A percentile compares a stretch with the other conserved stretches of the same genome.
phyloP scores from a whole-genome alignment of 345 rosid genomes.

The Arabis hirsuta region DNA sequence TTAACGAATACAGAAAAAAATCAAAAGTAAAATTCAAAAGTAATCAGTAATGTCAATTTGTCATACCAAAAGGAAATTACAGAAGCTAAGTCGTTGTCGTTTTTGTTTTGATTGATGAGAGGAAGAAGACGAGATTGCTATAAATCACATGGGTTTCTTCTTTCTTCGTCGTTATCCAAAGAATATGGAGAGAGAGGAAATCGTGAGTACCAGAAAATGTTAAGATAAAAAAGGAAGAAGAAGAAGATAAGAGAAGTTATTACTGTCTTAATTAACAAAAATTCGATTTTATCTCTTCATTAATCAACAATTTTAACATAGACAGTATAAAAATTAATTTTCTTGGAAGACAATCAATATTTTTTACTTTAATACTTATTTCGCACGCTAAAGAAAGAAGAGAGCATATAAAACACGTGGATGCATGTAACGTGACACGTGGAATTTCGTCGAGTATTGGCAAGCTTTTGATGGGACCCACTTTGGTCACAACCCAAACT shows the following conservation, averaged over 20 bases:
- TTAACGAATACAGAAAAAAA: neutral
- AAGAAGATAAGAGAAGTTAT: constrained; percentile 1
- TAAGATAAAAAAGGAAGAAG: too few relatives aligned
- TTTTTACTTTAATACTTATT: neutral
- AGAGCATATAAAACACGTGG: constrained; percentile 13
- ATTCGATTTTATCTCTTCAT: neutral
- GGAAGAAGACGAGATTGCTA: constrained; percentile 15
- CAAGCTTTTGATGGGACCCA: constrained; percentile 15
- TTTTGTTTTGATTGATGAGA: neutral
- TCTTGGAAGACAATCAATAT: neutral
- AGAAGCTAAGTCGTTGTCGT: neutral
- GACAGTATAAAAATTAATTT: too few relatives aligned
- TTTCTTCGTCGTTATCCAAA: constrained; percentile 22
- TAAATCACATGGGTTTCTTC: constrained; percentile 16
- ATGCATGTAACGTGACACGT: constrained; percentile 24
- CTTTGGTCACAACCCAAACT: neutral
- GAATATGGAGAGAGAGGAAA: constrained; percentile 12
- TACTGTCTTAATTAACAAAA: neutral
- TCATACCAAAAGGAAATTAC: neutral
- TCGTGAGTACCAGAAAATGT: neutral
- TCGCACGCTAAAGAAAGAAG: neutral
- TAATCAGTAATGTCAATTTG: neutral
- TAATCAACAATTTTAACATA: too few relatives aligned
- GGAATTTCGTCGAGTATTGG: constrained; percentile 5
- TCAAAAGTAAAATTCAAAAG: too few relatives aligned